Conservation (phyloP, 805 yeast genomes). For the Priceomyces carsonii region DNA sequence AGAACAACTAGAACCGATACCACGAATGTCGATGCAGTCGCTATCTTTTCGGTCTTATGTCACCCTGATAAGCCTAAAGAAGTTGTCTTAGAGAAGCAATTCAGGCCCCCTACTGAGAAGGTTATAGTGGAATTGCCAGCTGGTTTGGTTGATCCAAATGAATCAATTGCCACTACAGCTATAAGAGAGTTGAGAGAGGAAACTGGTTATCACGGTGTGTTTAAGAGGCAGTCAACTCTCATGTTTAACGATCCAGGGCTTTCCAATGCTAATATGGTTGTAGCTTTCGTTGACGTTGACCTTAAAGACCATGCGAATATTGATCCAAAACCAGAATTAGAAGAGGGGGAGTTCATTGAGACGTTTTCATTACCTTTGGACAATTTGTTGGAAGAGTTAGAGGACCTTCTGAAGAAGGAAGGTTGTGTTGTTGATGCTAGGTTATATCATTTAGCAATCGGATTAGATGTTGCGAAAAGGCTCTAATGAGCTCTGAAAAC, state of each 20-base stretch:
- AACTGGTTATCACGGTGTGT: conserved; percentile 84
- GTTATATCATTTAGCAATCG: conserved; percentile 83
- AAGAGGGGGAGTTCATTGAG: conserved; percentile 91
- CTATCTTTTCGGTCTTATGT: conserved; percentile 72
- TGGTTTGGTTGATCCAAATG: conserved; percentile 86
- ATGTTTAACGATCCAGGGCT: conserved; percentile 73
- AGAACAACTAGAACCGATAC: conserved; percentile 67
- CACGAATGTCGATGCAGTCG: conserved; percentile 83
- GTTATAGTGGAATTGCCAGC: conserved; percentile 95
- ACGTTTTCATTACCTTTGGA: conserved; percentile 72
- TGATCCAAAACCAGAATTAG: conserved; percentile 73
- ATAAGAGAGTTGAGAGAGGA: conserved; percentile 87
- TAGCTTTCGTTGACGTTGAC: conserved; percentile 81
- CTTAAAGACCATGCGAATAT: conserved; percentile 61
- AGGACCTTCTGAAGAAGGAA: conserved; percentile 47
- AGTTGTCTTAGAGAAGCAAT: conserved; percentile 78
- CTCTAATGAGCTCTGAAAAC: too few relatives aligned
- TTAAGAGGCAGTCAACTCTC: conserved; percentile 28
- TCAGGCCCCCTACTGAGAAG: conserved; percentile 87
- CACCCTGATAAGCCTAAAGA: conserved; percentile 36
- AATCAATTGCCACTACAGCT: conserved; percentile 77
- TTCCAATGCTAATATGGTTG: conserved; percentile 81
- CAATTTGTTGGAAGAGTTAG: conserved; percentile 55
- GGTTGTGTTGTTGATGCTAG: conserved; percentile 87
- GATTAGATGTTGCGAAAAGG: conserved; percentile 59